Base-by-base conservation (phyloP, 495 filamentous ascomycete genomes). In the Cercophora samala region DNA sequence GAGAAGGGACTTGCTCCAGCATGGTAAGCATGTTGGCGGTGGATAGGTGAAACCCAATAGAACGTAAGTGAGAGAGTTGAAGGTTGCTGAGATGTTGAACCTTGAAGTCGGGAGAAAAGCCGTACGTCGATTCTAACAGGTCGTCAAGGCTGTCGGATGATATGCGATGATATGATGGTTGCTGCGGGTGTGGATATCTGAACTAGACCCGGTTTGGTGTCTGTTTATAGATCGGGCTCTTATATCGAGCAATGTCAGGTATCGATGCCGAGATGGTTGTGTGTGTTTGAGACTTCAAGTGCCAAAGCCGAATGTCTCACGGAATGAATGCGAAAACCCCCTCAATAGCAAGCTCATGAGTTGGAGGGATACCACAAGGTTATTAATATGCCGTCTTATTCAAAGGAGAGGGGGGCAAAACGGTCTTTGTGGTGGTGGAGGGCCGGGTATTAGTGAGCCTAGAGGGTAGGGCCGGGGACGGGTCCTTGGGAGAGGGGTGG, bases 321-420 rank as follows among this genome's bases (percentile, higher is more conserved):
- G 32, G 58, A 66, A 55, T 58, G 59, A 42, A 65, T 52, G 60
- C 58, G 60, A 64, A 26, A 67, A 64, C 62, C 51, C 66, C 76
- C 71, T 79, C 70, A 79, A 67, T 79, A 79, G 68, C 77, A 68
- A 72, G 73, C 56, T 78, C 77, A 79, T 79, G 66, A 70, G 72
- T 24, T 23, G 64, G 64, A 26, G 65, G 62, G 24, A 51, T 5
- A 60, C 61, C 37, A 54, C 23, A 19, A n/a, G 64, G 29, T n/a
- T 62, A 64, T 46, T 46, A 62, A 65, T 68, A 66, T 51, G 42
- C 25, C 3, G 63, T 42, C 24, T 37, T 59, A 29, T 37, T 22
- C 25, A 18, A 9, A 62, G 23, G 13, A 18, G 52, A 23, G 32
- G 22, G 22, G 5, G 58, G 56, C 23, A 32, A 63, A 19, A 55